These are phyloP conservation scores for Kodamaea laetipori DNA, from an alignment of 805 yeast genomes.

Conservation along the genomic window DNA sequence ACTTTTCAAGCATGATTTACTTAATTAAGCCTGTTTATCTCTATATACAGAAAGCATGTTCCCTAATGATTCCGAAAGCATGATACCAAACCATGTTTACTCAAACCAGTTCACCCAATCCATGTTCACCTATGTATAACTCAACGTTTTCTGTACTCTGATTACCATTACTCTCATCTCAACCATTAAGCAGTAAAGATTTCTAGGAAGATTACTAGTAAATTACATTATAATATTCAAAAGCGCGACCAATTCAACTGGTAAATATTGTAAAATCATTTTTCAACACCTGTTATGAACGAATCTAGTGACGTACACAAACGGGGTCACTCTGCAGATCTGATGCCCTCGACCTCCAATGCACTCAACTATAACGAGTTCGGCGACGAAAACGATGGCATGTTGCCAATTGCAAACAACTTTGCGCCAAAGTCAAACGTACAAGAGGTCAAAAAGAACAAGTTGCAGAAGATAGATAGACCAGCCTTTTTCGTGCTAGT, in stretches of 20 bases:
- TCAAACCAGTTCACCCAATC: no score
- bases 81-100: no score
- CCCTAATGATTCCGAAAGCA: no score
- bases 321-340: constrained; percentile 22
- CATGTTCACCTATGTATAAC: no score
- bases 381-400: constrained; percentile 37
- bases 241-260: no score
- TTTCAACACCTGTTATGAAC: constrained; percentile 4
- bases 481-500: constrained; percentile 76
- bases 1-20: no score
- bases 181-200: no score
- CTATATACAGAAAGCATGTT: no score
- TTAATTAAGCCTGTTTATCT: no score
- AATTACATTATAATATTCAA: neutral
- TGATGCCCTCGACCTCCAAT: constrained; percentile 16
- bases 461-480: constrained; percentile 47
- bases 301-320: constrained; percentile 22
- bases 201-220: no score
- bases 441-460: constrained; percentile 3
- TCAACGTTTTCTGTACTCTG: no score
- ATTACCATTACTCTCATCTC: no score
- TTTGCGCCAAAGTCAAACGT: constrained; percentile 1
- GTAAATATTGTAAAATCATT: neutral
- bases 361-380: constrained; percentile 25
- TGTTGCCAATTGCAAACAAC: constrained; percentile 31